Evolutionary conservation across 2,329 filamentous ascomycete species (phyloP).

Genomic region (Ophiostoma australiae): DNA sequence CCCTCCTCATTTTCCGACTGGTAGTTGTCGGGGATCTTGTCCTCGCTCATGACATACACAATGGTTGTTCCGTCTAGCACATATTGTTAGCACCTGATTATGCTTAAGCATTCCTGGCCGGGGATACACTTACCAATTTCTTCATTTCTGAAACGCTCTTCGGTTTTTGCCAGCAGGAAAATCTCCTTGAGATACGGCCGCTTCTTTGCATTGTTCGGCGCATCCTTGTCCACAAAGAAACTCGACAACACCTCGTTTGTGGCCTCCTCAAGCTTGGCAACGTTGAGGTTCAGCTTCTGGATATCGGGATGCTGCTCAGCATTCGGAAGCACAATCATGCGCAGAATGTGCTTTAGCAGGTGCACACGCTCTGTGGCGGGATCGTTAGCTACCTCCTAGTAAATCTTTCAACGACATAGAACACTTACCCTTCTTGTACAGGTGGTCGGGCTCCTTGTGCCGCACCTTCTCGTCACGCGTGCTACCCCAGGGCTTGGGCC

Average conservation of each 20-base stretch:
- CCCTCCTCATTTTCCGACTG: conserved; percentile 45
- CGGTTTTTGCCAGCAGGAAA: conserved; percentile 54
- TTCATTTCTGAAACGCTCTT: conserved; percentile 52
- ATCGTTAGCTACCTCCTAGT: not conserved
- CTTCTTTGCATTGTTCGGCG: conserved; percentile 51
- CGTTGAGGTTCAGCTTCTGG: conserved; percentile 48
- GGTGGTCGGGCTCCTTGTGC: conserved; percentile 70
- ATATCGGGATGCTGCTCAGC: conserved; percentile 48
- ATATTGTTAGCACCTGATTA: not conserved
- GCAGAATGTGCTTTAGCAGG: conserved; percentile 56
- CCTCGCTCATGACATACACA: conserved; percentile 49
- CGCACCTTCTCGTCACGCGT: conserved; percentile 52
- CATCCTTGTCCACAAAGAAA: conserved; percentile 55
- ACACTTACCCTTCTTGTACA: conserved; percentile 60
- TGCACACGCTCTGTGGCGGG: conserved; percentile 50
- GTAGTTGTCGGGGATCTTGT: conserved; percentile 47
- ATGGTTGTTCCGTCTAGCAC: conserved; percentile 43
- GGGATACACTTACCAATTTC: conserved; percentile 49
- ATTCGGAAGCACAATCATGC: conserved; percentile 50
- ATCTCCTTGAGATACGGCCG: conserved; percentile 54
- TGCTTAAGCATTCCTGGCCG: not conserved
- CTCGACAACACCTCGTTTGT: conserved; percentile 54
- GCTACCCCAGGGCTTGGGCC: conserved; percentile 54
- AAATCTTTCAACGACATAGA: not conserved
- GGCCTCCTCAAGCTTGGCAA: conserved; percentile 53